Base-by-base conservation (phyloP, 441 rosid species). In the Bruguiera hainesii region DNA sequence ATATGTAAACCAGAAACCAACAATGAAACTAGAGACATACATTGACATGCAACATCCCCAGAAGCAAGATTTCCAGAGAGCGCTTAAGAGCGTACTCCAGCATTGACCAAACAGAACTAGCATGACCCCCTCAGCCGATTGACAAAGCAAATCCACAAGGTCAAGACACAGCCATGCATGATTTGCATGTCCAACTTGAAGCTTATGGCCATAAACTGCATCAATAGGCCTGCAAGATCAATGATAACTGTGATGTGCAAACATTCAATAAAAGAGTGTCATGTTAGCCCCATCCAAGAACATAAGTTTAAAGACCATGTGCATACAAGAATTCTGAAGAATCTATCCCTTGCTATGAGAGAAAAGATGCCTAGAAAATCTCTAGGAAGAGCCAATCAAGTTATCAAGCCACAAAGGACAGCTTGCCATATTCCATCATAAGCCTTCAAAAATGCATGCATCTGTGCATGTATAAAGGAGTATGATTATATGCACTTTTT, bases 141-240 rank as follows among this genome's bases (percentile, higher is more conserved):
- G 91, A 76, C 97, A 90, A 60, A 95, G 83, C 75, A 90, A 88
- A 73, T 87, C 89, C 74, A 92, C 71, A 73, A 95, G 96, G 69
- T 95, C 99, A 25, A 95, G 88, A 77, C 97, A 90, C 73, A 88
- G 72, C 99, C 99, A 95, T 35, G 96, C 95, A 73, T 83, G 87
- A 83, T 92, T 90, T 58, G 87, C 74, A 73, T 84, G 83, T 66
- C 84, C 98, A 77, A 75, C 72, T 63, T 87, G 95, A 76, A 90
- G 89, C 79, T 79, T 88, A 72, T 78, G 93, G 60, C 88, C 88
- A 77, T 80, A 82, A 73, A 80, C 83, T 37, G 82, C 84, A 74
- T 92, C 99, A 65, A 76, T 80, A 85, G 56, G 79, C 85, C 99
- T 95, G 85, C 65, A 75, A 67, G 37, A 33, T 33, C 37, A 6